Percentiles rank a stretch among this genome's conserved stretches.
phyloP scores from a whole-genome alignment of 208 protist species.

The Wallacemonas sp. region DNA sequence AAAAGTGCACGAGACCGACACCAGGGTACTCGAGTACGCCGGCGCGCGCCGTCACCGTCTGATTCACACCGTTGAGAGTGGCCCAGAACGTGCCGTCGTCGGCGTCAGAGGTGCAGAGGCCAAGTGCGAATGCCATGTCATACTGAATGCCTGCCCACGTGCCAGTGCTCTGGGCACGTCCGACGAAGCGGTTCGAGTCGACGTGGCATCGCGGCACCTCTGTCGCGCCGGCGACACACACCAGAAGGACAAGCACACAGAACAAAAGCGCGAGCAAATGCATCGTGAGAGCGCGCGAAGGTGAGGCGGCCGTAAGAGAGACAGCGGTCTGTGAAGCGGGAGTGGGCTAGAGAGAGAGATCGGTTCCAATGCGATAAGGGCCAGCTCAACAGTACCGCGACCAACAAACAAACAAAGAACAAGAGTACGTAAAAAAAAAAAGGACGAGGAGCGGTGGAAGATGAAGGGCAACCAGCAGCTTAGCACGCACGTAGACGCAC shows the following conservation, averaged over 20 bases:
- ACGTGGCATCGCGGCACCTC: conserved; percentile 36
- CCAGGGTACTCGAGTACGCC: conserved; percentile 21
- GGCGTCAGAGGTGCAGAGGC: conserved; percentile 29
- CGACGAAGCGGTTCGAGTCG: conserved; percentile 27
- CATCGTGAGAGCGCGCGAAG: neutral
- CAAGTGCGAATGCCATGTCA: conserved; percentile 26
- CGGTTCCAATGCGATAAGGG: too few species aligned
- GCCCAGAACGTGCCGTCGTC: conserved; percentile 24
- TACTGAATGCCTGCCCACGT: conserved; percentile 42
- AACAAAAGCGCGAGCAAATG: neutral
- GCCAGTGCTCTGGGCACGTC: conserved; percentile 33
- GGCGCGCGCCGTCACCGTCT: conserved; percentile 14
- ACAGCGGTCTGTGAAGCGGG: neutral
- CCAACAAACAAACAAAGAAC: neutral
- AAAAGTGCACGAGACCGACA: conserved; percentile 22
- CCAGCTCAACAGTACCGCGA: too few species aligned
- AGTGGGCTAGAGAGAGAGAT: neutral
- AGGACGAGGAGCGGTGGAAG: too few species aligned
- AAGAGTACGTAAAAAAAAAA: neutral
- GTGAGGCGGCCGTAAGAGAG: neutral
- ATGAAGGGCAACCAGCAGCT: too few species aligned
- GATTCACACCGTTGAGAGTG: conserved; percentile 30
- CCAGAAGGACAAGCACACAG: neutral
- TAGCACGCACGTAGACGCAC: too few species aligned
- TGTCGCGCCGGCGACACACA: neutral